Conservation (phyloP, 805 yeast species). For the Saturnispora sekii region DNA sequence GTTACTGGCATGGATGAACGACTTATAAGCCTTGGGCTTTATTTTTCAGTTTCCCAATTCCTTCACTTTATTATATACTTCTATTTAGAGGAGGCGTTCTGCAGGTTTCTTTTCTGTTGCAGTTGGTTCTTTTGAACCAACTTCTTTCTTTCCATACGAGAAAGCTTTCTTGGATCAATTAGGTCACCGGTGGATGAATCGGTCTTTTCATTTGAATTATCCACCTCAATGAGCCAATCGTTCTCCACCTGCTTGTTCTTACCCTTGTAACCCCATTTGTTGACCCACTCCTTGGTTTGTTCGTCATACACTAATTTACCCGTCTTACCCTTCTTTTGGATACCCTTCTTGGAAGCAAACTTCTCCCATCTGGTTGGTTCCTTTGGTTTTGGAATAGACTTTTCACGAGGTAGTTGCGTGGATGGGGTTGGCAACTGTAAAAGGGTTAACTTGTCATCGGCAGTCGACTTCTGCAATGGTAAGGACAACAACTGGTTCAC, state of each 20-base stretch:
- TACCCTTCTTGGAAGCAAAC: constrained; percentile 94
- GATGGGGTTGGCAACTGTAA: constrained; percentile 77
- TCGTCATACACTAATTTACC: constrained; percentile 90
- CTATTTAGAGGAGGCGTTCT: constrained; percentile 2
- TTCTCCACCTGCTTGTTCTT: constrained; percentile 75
- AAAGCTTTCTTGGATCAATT: constrained; percentile 78
- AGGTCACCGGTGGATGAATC: constrained; percentile 35
- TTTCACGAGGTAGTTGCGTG: constrained; percentile 85
- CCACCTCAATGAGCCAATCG: constrained; percentile 96
- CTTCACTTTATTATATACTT: background rate
- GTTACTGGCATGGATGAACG: background rate
- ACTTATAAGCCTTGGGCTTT: no score
- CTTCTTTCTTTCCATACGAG: constrained; percentile 74
- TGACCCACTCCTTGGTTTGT: constrained; percentile 87
- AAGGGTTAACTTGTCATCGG: constrained; percentile 70
- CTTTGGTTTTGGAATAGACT: constrained; percentile 87
- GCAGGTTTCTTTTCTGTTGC: constrained; percentile 69
- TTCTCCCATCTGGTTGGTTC: constrained; percentile 94
- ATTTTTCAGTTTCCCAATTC: no score
- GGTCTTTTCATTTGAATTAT: constrained; percentile 42
- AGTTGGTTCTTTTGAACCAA: constrained; percentile 74
- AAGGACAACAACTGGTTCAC: constrained; percentile 84
- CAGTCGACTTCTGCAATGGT: constrained; percentile 71
- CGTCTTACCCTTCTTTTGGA: constrained; percentile 77
- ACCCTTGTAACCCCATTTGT: constrained; percentile 97